Evolutionary conservation across 1,284 basidiomycete genomes (phyloP).

Genomic region (Ustilago xerochloae): DNA sequence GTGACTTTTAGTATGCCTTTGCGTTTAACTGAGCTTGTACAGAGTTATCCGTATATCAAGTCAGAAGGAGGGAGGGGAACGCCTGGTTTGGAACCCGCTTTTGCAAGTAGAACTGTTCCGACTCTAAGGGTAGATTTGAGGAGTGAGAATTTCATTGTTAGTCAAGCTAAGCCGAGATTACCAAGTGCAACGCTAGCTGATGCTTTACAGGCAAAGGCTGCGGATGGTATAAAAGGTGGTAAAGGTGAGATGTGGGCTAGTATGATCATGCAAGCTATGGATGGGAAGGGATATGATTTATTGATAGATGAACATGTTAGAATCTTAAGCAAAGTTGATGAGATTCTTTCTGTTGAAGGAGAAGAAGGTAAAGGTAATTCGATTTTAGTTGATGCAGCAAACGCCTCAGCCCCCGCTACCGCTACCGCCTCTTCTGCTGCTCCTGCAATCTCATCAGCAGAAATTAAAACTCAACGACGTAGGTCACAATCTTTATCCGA

Average conservation of each 20-base stretch:
- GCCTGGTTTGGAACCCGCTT: constrained; percentile 32
- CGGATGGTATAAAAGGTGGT: constrained; percentile 18
- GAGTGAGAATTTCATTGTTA: constrained; percentile 47
- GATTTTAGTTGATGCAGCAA: background rate
- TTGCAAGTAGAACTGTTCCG: constrained; percentile 13
- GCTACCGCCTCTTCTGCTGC: background rate
- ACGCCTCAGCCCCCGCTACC: background rate
- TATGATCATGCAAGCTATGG: constrained; percentile 23
- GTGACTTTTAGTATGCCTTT: constrained; percentile 53
- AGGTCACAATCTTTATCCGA: constrained; percentile 32
- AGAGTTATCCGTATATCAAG: constrained; percentile 42
- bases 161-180: constrained; percentile 29
- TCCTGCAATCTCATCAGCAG: background rate
- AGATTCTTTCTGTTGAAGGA: background rate
- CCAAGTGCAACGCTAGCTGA: constrained; percentile 39
- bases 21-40: constrained; percentile 50
- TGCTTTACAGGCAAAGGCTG: constrained; percentile 38
- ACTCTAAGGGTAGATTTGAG: constrained; percentile 47
- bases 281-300: constrained; percentile 15
- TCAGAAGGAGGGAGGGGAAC: background rate
- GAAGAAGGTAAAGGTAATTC: background rate
- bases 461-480: constrained; percentile 14
- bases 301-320: constrained; percentile 52
- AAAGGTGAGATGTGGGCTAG: constrained; percentile 40
- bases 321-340: constrained; percentile 42